Evolutionary conservation across 2,329 filamentous ascomycete species (phyloP), one percentile per base, ranked within the genome.

Genomic region (Exophiala lecanii-corni): DNA sequence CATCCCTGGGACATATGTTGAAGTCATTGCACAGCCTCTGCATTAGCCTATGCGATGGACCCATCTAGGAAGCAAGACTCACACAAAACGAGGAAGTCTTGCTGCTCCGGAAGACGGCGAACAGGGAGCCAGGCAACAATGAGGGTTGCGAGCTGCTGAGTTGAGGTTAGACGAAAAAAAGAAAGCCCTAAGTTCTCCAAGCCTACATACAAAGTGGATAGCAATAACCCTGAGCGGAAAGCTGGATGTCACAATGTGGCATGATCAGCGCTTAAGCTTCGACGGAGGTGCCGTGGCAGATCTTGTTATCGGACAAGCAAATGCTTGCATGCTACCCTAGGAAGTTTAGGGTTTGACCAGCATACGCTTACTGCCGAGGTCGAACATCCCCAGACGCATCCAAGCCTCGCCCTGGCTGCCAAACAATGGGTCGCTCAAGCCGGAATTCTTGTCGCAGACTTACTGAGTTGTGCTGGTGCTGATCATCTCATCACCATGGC

Each of bases 21-120:
- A 9, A 38, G 16, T 25, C 37, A 34, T 41, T 19, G 33, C 21
- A 38, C n/a, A 5, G 30, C 5, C n/a, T n/a, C n/a, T n/a, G n/a
- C 6, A 32, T 13, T 32, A 13, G 30, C 30, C 30, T 6, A 6
- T 32, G 30, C 30, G n/a, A 13, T 32, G 30, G n/a, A 13, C 5
- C n/a, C n/a, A n/a, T n/a, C n/a, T n/a, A n/a, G n/a, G n/a, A n/a
- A n/a, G n/a, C n/a, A n/a, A n/a, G n/a, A n/a, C n/a, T n/a, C n/a
- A 16, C 12, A 13, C 30, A 28, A 16, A 6, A 5, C 5, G 30
- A 32, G 12, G 30, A 32, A 13, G 12, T 32, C 25, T 32, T 32
- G 12, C 17, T 13, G n/a, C 30, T 32, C 5, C 5, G 17, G 5
- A 16, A 7, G 5, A 12, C 17, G 30, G 30, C 6, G 30, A 32